Base-by-base conservation (phyloP, 148 eudicot species). In the Camellia sinensis region DNA sequence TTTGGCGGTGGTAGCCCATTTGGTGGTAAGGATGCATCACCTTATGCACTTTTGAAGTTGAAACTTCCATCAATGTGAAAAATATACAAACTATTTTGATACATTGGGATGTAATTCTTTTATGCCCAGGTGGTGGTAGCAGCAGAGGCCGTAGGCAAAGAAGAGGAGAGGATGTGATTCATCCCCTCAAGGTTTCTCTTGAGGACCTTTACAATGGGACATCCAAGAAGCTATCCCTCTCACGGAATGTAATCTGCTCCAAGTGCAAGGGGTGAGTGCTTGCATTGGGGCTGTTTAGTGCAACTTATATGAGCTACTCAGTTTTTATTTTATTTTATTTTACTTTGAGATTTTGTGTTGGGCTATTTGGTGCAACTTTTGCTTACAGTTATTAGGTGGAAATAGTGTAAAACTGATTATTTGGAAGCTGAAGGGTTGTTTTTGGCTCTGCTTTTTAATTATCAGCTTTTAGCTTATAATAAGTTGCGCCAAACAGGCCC, bases 81-180 rank as follows among this genome's bases (percentile, higher is more conserved):
- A 14, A 7, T 1, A 15, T 22, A 8, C 2, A 4, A 48, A 18
- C 46, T 2, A 18, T 22, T 50, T 43, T 59, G 67, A 15, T 45
- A 9, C n/a, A 46, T 76, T 60, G 60, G 75, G 40, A 7, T 48
- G 21, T 54, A 67, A 77, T 53, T 74, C 2, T 19, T 78, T 57
- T 22, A 9, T 78, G 52, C 8, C 3, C 79, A 81, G 84, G 88
- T 68, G 86, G 89, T 60, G 85, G 89, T 29, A 86, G 89, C 76
- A 86, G 91, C 81, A 86, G 91, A 68, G 89, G 89, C 48, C 84
- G 89, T n/a, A 86, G 91, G 81, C 91, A 88, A 60, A 84, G 86
- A 63, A 86, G 89, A 67, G 91, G 91, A 52, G 91, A 88, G 69
- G 91, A 88, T 79, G 89, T 88, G 63, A 63, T 88, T 48, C 91